Evolutionary conservation across 148 eudicot genomes (phyloP).

Genomic region (Rhododendron vialii): DNA sequence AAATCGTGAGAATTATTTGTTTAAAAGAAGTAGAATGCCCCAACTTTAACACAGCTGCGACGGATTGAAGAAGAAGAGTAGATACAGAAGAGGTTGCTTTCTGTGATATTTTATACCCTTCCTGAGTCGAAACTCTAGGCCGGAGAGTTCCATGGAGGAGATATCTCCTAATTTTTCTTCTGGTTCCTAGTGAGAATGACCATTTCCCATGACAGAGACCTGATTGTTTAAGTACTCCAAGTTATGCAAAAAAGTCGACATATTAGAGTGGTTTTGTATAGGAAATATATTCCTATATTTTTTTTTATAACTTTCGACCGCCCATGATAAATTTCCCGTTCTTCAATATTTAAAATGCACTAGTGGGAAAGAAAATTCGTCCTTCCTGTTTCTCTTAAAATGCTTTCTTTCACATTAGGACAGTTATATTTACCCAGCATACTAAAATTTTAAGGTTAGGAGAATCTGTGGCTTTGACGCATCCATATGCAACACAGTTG

Average conservation of each 20-base stretch:
- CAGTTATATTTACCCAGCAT: not conserved
- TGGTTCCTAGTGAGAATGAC: not conserved
- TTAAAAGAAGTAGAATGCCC: not conserved
- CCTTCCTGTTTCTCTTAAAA: not conserved
- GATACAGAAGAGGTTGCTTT: not conserved
- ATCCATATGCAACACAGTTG: not conserved
- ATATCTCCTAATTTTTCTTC: not conserved
- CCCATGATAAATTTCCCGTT: not conserved
- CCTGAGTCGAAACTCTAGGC: not conserved
- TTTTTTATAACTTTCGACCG: not conserved
- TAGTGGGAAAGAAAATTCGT: not conserved
- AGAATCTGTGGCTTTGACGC: not conserved
- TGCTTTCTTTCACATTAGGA: not conserved
- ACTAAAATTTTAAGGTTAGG: not conserved
- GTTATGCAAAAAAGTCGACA: not conserved
- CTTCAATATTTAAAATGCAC: not conserved
- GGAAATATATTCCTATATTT: not conserved
- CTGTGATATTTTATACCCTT: not conserved
- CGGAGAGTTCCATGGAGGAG: not conserved
- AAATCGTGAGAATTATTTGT: not conserved
- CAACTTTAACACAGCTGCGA: not conserved
- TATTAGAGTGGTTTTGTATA: not conserved
- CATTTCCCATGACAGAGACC: not conserved
- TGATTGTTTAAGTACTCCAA: not conserved
- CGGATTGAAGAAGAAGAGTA: not conserved